Conservation (phyloP, 352 stramenopile species). For the Bremia lactucae region DNA sequence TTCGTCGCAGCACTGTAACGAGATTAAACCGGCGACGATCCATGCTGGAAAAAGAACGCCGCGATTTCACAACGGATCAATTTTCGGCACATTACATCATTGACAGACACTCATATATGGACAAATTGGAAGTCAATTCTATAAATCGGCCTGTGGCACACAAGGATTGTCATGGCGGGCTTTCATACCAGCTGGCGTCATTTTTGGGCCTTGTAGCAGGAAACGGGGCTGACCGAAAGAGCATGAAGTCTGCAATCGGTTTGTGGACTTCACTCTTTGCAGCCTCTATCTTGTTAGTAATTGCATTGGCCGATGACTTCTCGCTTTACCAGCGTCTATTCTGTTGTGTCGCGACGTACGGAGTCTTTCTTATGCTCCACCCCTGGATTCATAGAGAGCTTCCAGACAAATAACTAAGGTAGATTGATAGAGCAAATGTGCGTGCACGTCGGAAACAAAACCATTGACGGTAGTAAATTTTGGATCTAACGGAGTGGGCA, state of each 20-base stretch:
- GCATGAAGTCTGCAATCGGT: slow-evolving; percentile 30
- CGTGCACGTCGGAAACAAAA: too few relatives aligned
- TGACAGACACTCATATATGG: slow-evolving; percentile 20
- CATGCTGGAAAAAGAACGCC: slow-evolving; percentile 23
- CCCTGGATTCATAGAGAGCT: slow-evolving; percentile 33
- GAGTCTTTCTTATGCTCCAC: slow-evolving; percentile 41
- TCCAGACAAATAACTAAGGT: not conserved
- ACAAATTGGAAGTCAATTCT: slow-evolving; percentile 9
- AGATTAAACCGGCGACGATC: slow-evolving; percentile 16
- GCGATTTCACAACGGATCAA: slow-evolving; percentile 24
- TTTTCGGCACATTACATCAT: too few relatives aligned
- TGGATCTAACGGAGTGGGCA: too few relatives aligned
- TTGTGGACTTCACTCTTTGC: slow-evolving; percentile 51
- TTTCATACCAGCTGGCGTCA: slow-evolving; percentile 14
- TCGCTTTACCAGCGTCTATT: slow-evolving; percentile 33
- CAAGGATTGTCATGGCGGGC: not conserved
- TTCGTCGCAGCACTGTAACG: slow-evolving; percentile 8
- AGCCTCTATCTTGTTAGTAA: slow-evolving; percentile 34
- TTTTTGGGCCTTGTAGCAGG: slow-evolving; percentile 18
- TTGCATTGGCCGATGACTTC: slow-evolving; percentile 31
- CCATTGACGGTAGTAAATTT: too few relatives aligned
- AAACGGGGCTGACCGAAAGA: slow-evolving; percentile 6
- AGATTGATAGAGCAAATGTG: too few relatives aligned
- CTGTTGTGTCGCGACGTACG: slow-evolving; percentile 36
- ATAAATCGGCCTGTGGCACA: slow-evolving; percentile 1